Percentiles rank a stretch among this genome's conserved stretches.
Conservation (phyloP, 2,329 filamentous ascomycete species). For the Canariomyces notabilis region DNA sequence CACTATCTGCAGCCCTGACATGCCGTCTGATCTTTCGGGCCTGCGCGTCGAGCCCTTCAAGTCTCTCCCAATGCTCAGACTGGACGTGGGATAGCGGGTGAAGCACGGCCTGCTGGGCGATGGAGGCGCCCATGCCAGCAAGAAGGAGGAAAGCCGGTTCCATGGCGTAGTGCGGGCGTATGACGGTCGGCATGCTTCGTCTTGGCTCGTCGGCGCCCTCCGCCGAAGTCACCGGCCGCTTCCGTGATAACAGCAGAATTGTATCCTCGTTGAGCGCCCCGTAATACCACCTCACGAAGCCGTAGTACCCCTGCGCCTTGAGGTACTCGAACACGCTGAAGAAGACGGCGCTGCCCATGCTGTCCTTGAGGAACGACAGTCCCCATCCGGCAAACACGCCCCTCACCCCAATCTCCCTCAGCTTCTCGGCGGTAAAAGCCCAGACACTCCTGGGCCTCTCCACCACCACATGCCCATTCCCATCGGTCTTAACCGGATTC, state of each 20-base stretch:
- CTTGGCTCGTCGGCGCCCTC: background rate
- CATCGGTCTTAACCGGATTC: conserved; percentile 14
- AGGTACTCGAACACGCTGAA: conserved; percentile 72
- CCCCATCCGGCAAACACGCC: conserved; percentile 72
- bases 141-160: conserved; percentile 67
- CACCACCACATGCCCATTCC: conserved; percentile 23
- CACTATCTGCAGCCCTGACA: background rate
- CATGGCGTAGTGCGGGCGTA: conserved; percentile 69
- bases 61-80: conserved; percentile 65
- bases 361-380: conserved; percentile 64
- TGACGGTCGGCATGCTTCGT: conserved; percentile 40
- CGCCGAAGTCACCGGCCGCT: conserved; percentile 34
- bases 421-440: conserved; percentile 62
- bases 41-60: conserved; percentile 65
- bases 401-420: conserved; percentile 65
- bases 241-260: conserved; percentile 45
- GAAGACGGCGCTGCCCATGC: conserved; percentile 64
- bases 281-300: conserved; percentile 67
- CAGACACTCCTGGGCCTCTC: conserved; percentile 59
- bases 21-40: conserved; percentile 41
- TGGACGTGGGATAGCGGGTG: conserved; percentile 68
- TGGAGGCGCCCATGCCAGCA: conserved; percentile 63
- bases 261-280: conserved; percentile 50
- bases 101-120: conserved; percentile 64
- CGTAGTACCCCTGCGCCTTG: conserved; percentile 69